These are phyloP conservation scores for Penicillium griseofulvum DNA, from an alignment of 2,329 filamentous ascomycete species.

Conservation along the genomic window DNA sequence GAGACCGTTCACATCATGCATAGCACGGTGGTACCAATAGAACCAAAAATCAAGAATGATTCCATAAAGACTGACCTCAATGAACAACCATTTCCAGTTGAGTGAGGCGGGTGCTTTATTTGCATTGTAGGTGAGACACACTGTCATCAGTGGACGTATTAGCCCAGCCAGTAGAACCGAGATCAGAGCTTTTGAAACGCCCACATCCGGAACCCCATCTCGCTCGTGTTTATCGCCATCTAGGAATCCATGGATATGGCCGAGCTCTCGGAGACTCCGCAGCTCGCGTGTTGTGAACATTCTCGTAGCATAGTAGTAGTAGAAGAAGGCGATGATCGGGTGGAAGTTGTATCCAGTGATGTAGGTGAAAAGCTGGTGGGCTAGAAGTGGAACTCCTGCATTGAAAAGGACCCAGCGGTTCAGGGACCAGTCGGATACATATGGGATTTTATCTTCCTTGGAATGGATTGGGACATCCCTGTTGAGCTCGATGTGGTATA, in stretches of 20 bases:
- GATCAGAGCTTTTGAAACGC: not conserved
- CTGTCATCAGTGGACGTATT: not conserved
- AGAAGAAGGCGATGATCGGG: not conserved
- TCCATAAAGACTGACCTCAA: conserved; percentile 1
- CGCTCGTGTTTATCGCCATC: conserved; percentile 1
- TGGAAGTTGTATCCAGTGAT: not conserved
- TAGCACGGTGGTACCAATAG: conserved; percentile 4
- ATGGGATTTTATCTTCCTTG: conserved; percentile 1
- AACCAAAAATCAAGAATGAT: conserved; percentile 5
- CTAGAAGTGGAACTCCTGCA: not conserved
- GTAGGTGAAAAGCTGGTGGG: not conserved
- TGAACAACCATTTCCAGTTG: not conserved
- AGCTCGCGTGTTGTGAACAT: conserved; percentile 1
- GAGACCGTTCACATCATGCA: conserved; percentile 1
- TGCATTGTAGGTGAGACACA: not conserved
- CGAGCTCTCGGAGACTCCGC: not conserved
- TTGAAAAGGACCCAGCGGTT: conserved; percentile 2
- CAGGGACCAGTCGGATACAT: conserved; percentile 1
- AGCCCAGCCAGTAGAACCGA: not conserved
- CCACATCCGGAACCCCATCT: conserved; percentile 1
- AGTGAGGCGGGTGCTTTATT: not conserved
- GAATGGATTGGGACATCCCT: not conserved
- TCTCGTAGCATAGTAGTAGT: conserved; percentile 1
- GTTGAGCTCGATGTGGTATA: not conserved
- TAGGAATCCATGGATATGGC: not conserved